Base-by-base conservation (phyloP, 495 filamentous ascomycete genomes). In the Penicillium simplicissimum region DNA sequence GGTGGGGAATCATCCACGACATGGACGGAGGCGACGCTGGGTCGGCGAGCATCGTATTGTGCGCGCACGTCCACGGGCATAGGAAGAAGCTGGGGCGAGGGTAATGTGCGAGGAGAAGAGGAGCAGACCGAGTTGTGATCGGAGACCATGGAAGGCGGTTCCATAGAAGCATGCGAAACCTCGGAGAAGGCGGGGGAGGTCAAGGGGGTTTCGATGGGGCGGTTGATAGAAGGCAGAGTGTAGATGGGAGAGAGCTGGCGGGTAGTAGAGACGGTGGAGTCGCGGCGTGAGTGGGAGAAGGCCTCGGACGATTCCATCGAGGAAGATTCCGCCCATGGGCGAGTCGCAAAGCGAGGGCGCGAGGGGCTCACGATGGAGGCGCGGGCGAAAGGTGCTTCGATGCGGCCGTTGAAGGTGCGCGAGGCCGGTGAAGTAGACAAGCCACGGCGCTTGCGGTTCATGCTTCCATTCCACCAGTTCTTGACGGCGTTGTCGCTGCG, bases 391-490 rank as follows among this genome's bases (percentile, higher is more conserved):
- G 78, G 77, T 11, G 76, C 69, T 60, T 78, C 76, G 25, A 79
- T 68, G 23, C 78, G 74, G 67, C 78, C 75, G 59, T 64, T 75
- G 72, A 67, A 69, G 21, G 76, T 72, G 64, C 74, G 75, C 11
- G 78, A 72, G 37, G 71, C 63, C 63, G 71, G 68, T 42, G 72
- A 74, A 55, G 68, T 79, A 58, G 69, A 79, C 63, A 75, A 77
- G 70, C 74, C 82, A 65, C 79, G 72, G 56, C 74, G 71, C 68
- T 80, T 81, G 66, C 93, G 86, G 77, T 97, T 97, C 87, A 91
- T 88, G 70, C 90, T 90, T 36, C 95, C 94, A 75, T 98, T 98
- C 91, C 91, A 97, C 92, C 93, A 98, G 77, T 98, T 98, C 85
- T 98, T 98, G 53, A 98, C 93, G 35, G 91, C 90, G 70, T 98